These are phyloP conservation scores for Aspergillus ochraceus DNA, from an alignment of 2,329 filamentous ascomycete species.

Conservation along the genomic window DNA sequence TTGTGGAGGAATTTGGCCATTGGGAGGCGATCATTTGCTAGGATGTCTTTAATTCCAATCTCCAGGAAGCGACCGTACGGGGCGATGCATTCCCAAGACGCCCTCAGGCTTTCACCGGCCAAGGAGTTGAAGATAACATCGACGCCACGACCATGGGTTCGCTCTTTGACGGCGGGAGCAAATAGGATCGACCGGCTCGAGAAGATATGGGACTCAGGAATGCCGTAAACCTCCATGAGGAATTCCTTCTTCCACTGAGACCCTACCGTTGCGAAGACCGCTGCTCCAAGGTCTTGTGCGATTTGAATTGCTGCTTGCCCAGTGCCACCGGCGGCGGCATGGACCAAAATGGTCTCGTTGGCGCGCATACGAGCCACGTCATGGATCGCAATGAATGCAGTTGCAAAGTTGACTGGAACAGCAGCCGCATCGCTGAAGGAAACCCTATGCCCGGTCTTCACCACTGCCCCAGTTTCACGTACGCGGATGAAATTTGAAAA, in stretches of 20 bases:
- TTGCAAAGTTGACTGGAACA: slow-evolving; percentile 6
- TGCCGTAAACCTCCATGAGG: slow-evolving; percentile 21
- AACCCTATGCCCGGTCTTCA: not conserved
- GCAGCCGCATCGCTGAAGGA: slow-evolving; percentile 1
- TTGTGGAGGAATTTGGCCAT: slow-evolving; percentile 9
- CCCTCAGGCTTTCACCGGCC: slow-evolving; percentile 24
- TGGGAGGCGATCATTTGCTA: slow-evolving; percentile 12
- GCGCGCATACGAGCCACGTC: slow-evolving; percentile 17
- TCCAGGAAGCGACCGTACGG: slow-evolving; percentile 28
- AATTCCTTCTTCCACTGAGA: slow-evolving; percentile 25
- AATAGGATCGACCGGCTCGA: slow-evolving; percentile 27
- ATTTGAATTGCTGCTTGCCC: slow-evolving; percentile 31
- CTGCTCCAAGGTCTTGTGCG: slow-evolving; percentile 23
- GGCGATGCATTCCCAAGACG: slow-evolving; percentile 28
- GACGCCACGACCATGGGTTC: slow-evolving; percentile 22
- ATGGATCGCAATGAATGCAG: slow-evolving; percentile 4
- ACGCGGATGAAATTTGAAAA: too few relatives aligned
- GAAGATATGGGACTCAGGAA: slow-evolving; percentile 24
- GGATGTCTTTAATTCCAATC: slow-evolving; percentile 10
- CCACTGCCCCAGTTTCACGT: too few relatives aligned
- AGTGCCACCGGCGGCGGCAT: slow-evolving; percentile 28
- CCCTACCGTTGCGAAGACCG: slow-evolving; percentile 26
- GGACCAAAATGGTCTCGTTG: slow-evolving; percentile 25
- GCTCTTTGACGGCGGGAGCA: slow-evolving; percentile 16
- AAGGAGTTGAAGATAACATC: slow-evolving; percentile 29